Conservation (phyloP, 139 green algal species). For the Chlorella sp. region DNA sequence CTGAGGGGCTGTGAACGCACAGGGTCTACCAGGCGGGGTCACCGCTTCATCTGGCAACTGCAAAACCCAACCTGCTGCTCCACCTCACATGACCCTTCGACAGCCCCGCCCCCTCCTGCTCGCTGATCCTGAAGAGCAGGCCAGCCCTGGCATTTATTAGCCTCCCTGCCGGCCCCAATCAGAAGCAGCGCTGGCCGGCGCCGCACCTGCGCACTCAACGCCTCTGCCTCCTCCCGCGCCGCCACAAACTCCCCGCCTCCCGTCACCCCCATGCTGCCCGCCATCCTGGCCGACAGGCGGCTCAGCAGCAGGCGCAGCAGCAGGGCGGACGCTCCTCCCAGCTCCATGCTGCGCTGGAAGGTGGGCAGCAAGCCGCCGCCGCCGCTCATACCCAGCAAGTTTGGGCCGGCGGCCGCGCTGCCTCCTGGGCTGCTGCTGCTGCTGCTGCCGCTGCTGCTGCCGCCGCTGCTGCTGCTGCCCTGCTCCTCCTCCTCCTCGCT, state of each 20-base stretch:
- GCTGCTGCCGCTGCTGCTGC: background rate
- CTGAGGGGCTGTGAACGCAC: background rate
- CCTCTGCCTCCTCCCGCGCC: constrained; percentile 61
- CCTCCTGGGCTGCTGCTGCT: background rate
- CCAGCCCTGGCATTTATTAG: background rate
- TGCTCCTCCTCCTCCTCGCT: background rate
- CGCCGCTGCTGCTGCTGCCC: background rate
- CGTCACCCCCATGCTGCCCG: constrained; percentile 42
- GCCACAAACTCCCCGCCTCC: constrained; percentile 75
- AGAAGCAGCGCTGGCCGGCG: no score
- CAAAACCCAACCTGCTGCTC: background rate
- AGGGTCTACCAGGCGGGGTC: no score
- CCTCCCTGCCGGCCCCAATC: background rate
- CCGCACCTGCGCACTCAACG: constrained; percentile 44
- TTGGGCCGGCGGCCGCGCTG: constrained; percentile 19
- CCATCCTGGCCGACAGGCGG: constrained; percentile 18
- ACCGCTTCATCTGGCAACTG: no score
- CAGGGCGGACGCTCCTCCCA: constrained; percentile 62
- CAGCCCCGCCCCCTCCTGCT: background rate
- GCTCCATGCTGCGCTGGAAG: constrained; percentile 53
- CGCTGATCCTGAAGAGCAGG: background rate
- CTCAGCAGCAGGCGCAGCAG: constrained; percentile 74
- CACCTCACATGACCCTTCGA: background rate
- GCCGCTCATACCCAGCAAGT: constrained; percentile 59
- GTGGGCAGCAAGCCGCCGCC: constrained; percentile 51